These are phyloP conservation scores for Paraphaeosphaeria minitans DNA, from an alignment of 2,329 filamentous ascomycete genomes.

Conservation along the genomic window DNA sequence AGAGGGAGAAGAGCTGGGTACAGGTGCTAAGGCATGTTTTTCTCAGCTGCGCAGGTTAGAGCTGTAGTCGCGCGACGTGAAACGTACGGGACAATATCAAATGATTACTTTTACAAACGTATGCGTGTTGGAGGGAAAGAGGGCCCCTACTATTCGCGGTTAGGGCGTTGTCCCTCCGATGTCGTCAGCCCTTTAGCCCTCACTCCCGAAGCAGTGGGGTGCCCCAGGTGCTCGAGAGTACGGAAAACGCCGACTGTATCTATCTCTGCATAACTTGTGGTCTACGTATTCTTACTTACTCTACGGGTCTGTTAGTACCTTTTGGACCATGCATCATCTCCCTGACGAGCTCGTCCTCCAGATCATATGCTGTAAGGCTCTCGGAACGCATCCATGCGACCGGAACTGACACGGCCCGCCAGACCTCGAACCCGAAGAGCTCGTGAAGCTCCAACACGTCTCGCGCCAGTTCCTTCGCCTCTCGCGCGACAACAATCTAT, in stretches of 20 bases:
- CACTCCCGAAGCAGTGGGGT: slow-evolving; percentile 14
- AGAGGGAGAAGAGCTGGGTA: not conserved
- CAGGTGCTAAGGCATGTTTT: not conserved
- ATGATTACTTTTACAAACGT: not conserved
- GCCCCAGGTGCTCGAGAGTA: slow-evolving; percentile 12
- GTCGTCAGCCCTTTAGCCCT: slow-evolving; percentile 28
- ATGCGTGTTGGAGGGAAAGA: not conserved
- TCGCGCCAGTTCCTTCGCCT: slow-evolving; percentile 69
- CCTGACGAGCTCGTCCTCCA: slow-evolving; percentile 51
- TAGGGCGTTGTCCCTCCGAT: slow-evolving; percentile 8
- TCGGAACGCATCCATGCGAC: slow-evolving; percentile 10
- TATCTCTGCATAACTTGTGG: not conserved
- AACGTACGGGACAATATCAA: not conserved
- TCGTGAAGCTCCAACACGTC: slow-evolving; percentile 71
- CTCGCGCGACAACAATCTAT: slow-evolving; percentile 75
- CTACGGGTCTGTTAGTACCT: not conserved
- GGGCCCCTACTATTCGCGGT: not conserved
- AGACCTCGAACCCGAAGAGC: slow-evolving; percentile 69
- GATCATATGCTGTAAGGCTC: slow-evolving; percentile 49
- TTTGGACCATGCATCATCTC: slow-evolving; percentile 28
- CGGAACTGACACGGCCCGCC: slow-evolving; percentile 21
- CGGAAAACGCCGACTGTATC: slow-evolving; percentile 17
- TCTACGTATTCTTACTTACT: not conserved
- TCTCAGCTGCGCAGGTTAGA: no score
- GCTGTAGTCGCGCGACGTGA: not conserved